Evolutionary conservation across 202 grass and related monocot species (phyloP), one percentile per base, ranked within the genome.

Genomic region (Schoenoplectus tabernaemontani): DNA sequence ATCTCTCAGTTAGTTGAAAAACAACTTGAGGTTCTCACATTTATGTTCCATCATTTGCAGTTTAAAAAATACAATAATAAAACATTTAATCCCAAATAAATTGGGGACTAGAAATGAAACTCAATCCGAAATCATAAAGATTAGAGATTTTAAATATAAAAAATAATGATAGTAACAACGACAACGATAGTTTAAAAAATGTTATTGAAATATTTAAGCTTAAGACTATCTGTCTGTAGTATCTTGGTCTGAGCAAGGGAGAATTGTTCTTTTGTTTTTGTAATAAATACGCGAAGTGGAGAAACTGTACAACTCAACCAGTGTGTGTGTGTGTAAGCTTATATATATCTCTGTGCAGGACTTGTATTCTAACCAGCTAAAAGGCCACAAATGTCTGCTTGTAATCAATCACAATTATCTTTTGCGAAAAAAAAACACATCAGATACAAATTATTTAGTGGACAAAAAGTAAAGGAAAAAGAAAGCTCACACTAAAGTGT

Each of bases 1-100:
- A 59, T 93, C 53, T 86, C 85, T 85, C 62, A 90, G 77, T 75
- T 97, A 57, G 81, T 59, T 69, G 85, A 88, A 84, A 87, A 92
- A 80, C 61, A 85, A 83, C 86, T 85, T 1, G 91, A 97, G 89
- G 94, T 97, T 70, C 65, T 84, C 44, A 38, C 41, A 26, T 51
- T 57, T 79, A n/a, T 56, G 20, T 32, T 47, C 26, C 41, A 62
- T 9, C 39, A 46, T 46, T 48, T 17, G 36, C 53, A 42, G n/a
- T n/a, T n/a, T n/a, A n/a, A n/a, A n/a, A n/a, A n/a, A n/a, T n/a
- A n/a, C n/a, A n/a, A n/a, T n/a, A n/a, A n/a, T n/a, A n/a, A n/a
- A n/a, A n/a, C n/a, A n/a, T n/a, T n/a, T n/a, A n/a, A n/a, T n/a
- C n/a, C n/a, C n/a, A n/a, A n/a, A n/a, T n/a, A n/a, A n/a, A n/a